phyloP scores from a whole-genome alignment of 257 asterid genomes.

The Fraxinus anomala region DNA sequence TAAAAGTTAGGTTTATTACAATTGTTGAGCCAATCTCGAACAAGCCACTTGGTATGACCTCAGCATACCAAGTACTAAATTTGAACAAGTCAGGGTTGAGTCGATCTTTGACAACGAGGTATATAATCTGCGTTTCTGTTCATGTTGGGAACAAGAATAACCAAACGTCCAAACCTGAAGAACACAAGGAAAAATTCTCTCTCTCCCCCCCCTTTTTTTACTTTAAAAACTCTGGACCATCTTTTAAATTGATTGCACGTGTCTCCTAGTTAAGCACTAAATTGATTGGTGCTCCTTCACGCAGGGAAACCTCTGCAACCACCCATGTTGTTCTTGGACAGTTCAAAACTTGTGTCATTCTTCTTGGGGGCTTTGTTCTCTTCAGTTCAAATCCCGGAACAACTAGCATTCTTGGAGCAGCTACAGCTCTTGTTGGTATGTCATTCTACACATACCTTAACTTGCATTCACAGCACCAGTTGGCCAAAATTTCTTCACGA shows the following conservation, averaged over 20 bases:
- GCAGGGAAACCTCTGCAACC: slow-evolving; percentile 94
- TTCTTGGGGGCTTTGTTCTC: slow-evolving; percentile 79
- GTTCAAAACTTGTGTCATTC: slow-evolving; percentile 92
- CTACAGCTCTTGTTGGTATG: slow-evolving; percentile 80
- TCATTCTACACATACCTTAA: slow-evolving; percentile 84
- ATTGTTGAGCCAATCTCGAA: not conserved
- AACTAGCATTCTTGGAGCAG: slow-evolving; percentile 81
- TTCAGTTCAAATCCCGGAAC: slow-evolving; percentile 91
- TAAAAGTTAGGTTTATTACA: not conserved
- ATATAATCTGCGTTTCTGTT: not conserved
- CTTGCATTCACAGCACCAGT: slow-evolving; percentile 60
- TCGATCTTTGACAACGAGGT: not conserved
- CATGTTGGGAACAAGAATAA: not conserved
- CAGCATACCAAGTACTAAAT: not conserved
- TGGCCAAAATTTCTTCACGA: slow-evolving; percentile 41
- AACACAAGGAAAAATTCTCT: not conserved
- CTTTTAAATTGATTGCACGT: not conserved
- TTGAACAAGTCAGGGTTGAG: not conserved
- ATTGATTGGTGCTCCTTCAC: slow-evolving; percentile 5
- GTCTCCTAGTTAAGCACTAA: not conserved
- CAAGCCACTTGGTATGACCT: not conserved
- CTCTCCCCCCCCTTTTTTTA: not conserved
- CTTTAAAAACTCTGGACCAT: too few species aligned
- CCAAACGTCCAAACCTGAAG: not conserved
- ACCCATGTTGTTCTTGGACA: slow-evolving; percentile 97